Conservation (phyloP, 306 rosid species). For the Quercus aquifolioides region DNA sequence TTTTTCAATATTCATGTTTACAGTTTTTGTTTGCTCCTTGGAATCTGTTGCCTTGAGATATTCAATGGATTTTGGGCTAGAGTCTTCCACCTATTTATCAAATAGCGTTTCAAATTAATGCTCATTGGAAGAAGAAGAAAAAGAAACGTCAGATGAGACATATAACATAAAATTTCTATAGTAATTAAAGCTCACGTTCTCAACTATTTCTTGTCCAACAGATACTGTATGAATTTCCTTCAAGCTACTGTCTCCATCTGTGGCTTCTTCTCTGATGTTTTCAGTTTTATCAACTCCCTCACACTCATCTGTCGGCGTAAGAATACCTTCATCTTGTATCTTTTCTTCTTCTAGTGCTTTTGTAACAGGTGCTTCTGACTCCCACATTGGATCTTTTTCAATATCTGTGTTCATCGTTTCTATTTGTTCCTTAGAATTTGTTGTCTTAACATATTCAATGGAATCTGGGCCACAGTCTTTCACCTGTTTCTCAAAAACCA, state of each 20-base stretch:
- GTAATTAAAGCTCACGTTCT: slow-evolving; percentile 13
- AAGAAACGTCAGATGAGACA: no score
- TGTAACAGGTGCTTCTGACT: background rate
- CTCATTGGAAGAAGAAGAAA: no score
- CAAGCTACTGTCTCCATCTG: background rate
- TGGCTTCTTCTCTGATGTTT: slow-evolving; percentile 5
- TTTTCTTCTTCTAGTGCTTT: slow-evolving; percentile 3
- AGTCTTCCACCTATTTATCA: no score
- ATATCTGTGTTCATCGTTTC: background rate
- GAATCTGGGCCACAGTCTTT: background rate
- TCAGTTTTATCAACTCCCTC: background rate
- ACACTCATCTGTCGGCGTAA: background rate
- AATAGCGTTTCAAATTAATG: no score
- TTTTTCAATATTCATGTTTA: background rate
- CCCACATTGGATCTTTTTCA: background rate
- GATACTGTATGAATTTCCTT: background rate
- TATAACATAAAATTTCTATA: background rate
- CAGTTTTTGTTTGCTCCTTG: background rate
- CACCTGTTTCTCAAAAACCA: no score
- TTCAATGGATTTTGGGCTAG: background rate
- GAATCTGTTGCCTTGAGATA: background rate
- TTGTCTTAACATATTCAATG: background rate
- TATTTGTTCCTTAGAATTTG: background rate
- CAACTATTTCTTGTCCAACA: background rate
- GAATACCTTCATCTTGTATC: no score